Base-by-base conservation (phyloP, 1,284 basidiomycete genomes). In the Puccinia hordei region DNA sequence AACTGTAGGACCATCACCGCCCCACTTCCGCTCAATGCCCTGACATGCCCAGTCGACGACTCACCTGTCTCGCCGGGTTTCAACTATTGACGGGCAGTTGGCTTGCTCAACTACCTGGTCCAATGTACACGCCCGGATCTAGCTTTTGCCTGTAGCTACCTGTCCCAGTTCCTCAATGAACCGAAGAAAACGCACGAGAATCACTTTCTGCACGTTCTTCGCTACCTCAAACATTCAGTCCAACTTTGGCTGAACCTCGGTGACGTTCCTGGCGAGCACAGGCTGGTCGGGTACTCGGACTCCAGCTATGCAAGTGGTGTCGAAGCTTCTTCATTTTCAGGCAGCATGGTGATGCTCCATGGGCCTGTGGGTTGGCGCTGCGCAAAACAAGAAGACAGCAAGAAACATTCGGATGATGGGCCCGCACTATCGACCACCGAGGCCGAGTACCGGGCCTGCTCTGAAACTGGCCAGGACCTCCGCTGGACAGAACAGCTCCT, bases 51-150 rank as follows among this genome's bases (percentile, higher is more conserved):
- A n/a, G 27, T 57, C 53, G 46, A 22, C n/a, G n/a, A n/a, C n/a
- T n/a, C n/a, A n/a, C n/a, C n/a, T n/a, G n/a, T n/a, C n/a, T n/a
- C n/a, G n/a, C n/a, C n/a, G n/a, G n/a, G n/a, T n/a, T n/a, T n/a
- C n/a, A n/a, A n/a, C n/a, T 71, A 71, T 44, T 24, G 33, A 3
- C 8, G n/a, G n/a, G 41, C 38, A 30, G 41, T 71, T 2, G 68
- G 68, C 4, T n/a, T 24, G 10, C n/a, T 71, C 6, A 41, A 71
- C 10, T 71, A 71, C 41, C 68, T 71, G 2, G 68, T 71, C n/a
- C 68, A 71, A 71, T 71, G 41, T 22, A 71, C 68, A 10, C 19
- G 68, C 10, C 68, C 68, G 19, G 68, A 71, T 30, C 44, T 71
- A 35, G 68, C 38, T 3, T 71, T 71, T 22, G 19, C 22, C 8